A percentile compares a stretch with the other conserved stretches of the same genome.
Evolutionary conservation across 2,329 filamentous ascomycete species (phyloP).

Genomic region (Colletotrichum scovillei): DNA sequence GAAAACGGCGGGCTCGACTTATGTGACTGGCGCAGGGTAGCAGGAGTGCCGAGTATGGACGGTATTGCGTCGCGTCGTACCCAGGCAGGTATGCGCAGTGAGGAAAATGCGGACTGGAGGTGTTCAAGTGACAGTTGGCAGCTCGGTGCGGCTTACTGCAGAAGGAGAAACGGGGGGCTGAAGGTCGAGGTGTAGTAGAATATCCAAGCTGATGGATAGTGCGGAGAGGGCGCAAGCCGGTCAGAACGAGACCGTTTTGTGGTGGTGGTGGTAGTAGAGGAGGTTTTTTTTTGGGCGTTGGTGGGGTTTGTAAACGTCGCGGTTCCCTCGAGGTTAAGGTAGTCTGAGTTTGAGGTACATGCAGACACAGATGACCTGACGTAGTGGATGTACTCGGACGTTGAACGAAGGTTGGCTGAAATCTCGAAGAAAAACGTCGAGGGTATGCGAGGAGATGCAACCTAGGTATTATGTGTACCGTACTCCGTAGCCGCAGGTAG

Average conservation of each 20-base stretch:
- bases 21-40: background rate
- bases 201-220: background rate
- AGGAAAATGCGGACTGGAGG: background rate
- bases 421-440: background rate
- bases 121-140: background rate
- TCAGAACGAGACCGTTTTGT: conserved; percentile 1
- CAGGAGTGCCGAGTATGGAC: background rate
- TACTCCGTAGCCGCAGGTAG: no score
- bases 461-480: no score
- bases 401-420: conserved; percentile 11
- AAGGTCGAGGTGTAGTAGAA: background rate
- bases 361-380: background rate
- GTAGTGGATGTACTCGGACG: conserved; percentile 4
- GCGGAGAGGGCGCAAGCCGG: conserved; percentile 5
- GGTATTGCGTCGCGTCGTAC: conserved; percentile 1
- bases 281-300: background rate
- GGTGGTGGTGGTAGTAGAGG: background rate
- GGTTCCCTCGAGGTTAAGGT: background rate
- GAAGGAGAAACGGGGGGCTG: background rate
- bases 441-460: background rate
- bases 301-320: conserved; percentile 1
- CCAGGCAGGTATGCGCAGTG: background rate
- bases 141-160: background rate
- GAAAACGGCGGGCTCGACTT: background rate
- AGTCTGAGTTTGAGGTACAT: background rate